phyloP scores from a whole-genome alignment of 352 stramenopile genomes.

The Plasmopara halstedii region DNA sequence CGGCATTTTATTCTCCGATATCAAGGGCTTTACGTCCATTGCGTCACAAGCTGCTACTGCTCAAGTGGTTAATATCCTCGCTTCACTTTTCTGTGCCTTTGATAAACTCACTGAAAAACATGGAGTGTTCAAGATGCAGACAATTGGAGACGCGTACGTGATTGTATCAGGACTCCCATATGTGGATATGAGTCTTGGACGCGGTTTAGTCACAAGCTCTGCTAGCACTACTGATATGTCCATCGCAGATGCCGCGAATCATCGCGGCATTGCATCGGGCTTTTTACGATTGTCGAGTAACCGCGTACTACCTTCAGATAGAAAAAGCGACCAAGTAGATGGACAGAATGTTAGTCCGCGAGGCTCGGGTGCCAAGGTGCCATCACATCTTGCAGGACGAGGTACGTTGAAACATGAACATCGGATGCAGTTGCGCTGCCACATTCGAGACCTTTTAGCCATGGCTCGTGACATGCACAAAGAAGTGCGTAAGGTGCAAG shows the following conservation, averaged over 20 bases:
- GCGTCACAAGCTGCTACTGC: constrained; percentile 70
- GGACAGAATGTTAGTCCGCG: background rate
- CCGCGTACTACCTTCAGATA: constrained; percentile 45
- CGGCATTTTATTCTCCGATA: constrained; percentile 87
- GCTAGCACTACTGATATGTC: constrained; percentile 16
- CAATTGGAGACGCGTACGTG: constrained; percentile 90
- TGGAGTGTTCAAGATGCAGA: constrained; percentile 92
- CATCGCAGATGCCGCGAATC: constrained; percentile 7
- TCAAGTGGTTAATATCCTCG: constrained; percentile 87
- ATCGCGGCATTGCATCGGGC: background rate
- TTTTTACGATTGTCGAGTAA: constrained; percentile 29
- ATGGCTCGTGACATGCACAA: constrained; percentile 87
- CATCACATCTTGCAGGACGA: constrained; percentile 24
- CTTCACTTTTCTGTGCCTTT: constrained; percentile 88
- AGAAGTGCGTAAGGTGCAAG: constrained; percentile 72
- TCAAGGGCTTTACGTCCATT: constrained; percentile 90
- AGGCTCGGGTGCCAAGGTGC: constrained; percentile 7
- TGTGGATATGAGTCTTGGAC: constrained; percentile 74
- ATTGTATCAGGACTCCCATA: constrained; percentile 83
- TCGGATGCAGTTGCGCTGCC: constrained; percentile 72
- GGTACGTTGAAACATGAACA: constrained; percentile 79
- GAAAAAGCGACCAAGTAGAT: constrained; percentile 10
- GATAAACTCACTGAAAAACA: constrained; percentile 90
- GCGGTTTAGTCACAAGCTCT: constrained; percentile 26
- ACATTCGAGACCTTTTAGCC: constrained; percentile 68